These are phyloP conservation scores for Alloteropsis semialata DNA, from an alignment of 176 grass and related monocot genomes.

Conservation along the genomic window DNA sequence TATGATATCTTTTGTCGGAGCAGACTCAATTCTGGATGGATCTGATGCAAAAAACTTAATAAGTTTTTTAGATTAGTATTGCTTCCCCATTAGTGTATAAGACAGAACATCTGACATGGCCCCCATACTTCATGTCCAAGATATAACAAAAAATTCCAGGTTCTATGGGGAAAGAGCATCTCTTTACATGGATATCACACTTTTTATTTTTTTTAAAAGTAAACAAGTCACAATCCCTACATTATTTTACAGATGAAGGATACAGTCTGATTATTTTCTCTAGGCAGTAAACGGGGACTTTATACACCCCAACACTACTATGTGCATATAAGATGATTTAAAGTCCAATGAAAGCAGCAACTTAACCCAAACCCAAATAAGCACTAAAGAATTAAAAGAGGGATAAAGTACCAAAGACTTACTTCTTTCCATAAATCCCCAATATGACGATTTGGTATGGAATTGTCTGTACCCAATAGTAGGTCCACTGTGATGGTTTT, in stretches of 20 bases:
- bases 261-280: neutral
- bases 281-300: neutral
- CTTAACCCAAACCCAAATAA: constrained; percentile 14
- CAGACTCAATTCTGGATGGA: neutral
- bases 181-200: neutral
- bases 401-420: constrained; percentile 20
- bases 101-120: neutral
- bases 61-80: no score
- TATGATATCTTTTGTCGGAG: neutral
- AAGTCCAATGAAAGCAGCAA: neutral
- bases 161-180: neutral
- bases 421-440: constrained; percentile 44
- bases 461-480: constrained; percentile 29
- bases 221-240: neutral
- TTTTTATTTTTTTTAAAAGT: neutral
- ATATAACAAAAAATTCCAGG: neutral
- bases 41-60: neutral
- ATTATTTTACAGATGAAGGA: neutral
- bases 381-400: constrained; percentile 10
- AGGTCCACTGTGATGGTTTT: constrained; percentile 9
- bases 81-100: constrained; percentile 7
- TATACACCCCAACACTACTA: neutral
- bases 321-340: neutral
- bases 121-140: neutral
- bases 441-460: constrained; percentile 34